Conservation (phyloP, 768 basidiomycete genomes). For the Pisolithus microcarpus region DNA sequence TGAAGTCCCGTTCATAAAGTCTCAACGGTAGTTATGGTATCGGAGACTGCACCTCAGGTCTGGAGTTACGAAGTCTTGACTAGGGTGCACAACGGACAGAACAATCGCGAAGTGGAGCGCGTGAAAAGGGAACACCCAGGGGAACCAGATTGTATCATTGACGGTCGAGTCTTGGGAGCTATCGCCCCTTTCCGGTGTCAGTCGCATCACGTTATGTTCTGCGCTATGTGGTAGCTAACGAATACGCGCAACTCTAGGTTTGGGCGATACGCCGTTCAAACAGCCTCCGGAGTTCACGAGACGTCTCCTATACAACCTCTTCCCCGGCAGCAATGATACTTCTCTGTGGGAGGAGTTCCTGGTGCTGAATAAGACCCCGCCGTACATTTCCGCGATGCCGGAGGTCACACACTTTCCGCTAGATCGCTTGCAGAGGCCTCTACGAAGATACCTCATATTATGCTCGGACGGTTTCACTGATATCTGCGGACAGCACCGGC, state of each 20-base stretch:
- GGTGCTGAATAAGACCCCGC: slow-evolving; percentile 53
- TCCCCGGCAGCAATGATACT: slow-evolving; percentile 53
- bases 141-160: slow-evolving; percentile 60
- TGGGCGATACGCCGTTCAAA: slow-evolving; percentile 68
- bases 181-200: slow-evolving; percentile 72
- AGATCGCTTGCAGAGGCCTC: slow-evolving; percentile 18
- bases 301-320: slow-evolving; percentile 58
- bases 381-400: slow-evolving; percentile 59
- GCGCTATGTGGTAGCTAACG: slow-evolving; percentile 6
- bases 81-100: slow-evolving; percentile 64
- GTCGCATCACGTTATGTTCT: slow-evolving; percentile 23
- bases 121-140: slow-evolving; percentile 58
- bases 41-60: slow-evolving; percentile 37
- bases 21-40: slow-evolving; percentile 40
- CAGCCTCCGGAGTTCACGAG: slow-evolving; percentile 64
- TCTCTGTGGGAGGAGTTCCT: slow-evolving; percentile 64
- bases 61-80: slow-evolving; percentile 62
- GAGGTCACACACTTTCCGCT: slow-evolving; percentile 54
- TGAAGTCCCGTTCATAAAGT: slow-evolving; percentile 9
- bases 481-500: slow-evolving; percentile 45
- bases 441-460: slow-evolving; percentile 51
- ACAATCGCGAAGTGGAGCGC: slow-evolving; percentile 57
- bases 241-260: slow-evolving; percentile 32
- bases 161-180: slow-evolving; percentile 66
- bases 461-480: slow-evolving; percentile 65